phyloP scores from a whole-genome alignment of 2,329 filamentous ascomycete genomes.

The Lecanicillium sp. region DNA sequence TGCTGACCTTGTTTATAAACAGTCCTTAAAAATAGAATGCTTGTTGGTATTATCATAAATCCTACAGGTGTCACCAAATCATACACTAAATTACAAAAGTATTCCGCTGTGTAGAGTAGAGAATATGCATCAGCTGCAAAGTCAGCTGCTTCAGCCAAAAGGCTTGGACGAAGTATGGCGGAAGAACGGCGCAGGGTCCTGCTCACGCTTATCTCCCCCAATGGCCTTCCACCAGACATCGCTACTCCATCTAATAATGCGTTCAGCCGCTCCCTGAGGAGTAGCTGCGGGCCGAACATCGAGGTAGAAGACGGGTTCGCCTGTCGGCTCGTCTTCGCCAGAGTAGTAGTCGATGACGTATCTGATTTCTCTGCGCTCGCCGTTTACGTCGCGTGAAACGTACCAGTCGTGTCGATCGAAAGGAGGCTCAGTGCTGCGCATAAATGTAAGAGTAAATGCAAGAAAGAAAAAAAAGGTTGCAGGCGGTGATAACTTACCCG shows the following conservation, averaged over 20 bases:
- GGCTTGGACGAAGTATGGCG: slow-evolving; percentile 13
- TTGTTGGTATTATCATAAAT: too few species aligned
- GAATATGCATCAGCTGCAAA: not conserved
- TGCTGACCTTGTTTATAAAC: too few species aligned
- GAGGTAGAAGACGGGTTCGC: slow-evolving; percentile 81
- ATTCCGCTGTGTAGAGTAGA: slow-evolving; percentile 2
- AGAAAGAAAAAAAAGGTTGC: not conserved
- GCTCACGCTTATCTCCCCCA: slow-evolving; percentile 57
- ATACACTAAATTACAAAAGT: slow-evolving; percentile 8
- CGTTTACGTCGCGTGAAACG: slow-evolving; percentile 63
- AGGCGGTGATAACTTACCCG: slow-evolving; percentile 43
- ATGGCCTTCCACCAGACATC: slow-evolving; percentile 91
- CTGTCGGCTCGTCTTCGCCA: slow-evolving; percentile 55
- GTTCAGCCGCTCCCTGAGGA: slow-evolving; percentile 70
- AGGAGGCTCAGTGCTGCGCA: slow-evolving; percentile 64
- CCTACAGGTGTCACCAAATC: not conserved
- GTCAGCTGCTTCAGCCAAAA: slow-evolving; percentile 4
- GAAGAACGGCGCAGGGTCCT: slow-evolving; percentile 26
- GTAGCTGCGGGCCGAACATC: slow-evolving; percentile 88
- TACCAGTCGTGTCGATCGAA: slow-evolving; percentile 99
- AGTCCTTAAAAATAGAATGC: not conserved
- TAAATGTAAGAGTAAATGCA: slow-evolving; percentile 15
- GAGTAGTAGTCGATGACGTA: slow-evolving; percentile 98
- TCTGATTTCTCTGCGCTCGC: slow-evolving; percentile 66
- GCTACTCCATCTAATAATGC: slow-evolving; percentile 79